Conservation (phyloP, 139 green algal genomes). For the Deuterostichococcus epilithicus region DNA sequence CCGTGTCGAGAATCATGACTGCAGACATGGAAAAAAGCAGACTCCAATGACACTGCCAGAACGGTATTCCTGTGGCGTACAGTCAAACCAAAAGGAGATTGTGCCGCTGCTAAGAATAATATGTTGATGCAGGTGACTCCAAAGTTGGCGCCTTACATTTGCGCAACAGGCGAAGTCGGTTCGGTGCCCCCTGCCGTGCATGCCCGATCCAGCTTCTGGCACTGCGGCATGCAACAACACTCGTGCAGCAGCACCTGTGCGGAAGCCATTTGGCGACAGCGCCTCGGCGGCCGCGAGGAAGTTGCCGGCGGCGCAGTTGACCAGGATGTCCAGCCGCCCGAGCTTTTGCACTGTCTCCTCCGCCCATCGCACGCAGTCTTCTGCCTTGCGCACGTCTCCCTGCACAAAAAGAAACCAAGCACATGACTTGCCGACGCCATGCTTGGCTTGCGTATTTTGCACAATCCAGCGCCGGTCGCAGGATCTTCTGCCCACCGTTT, state of each 20-base stretch:
- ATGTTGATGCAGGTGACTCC: background rate
- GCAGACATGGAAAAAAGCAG: too few species aligned
- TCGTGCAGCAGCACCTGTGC: constrained; percentile 47
- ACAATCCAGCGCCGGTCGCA: too few species aligned
- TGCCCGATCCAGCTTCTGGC: background rate
- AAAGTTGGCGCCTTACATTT: background rate
- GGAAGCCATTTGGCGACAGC: constrained; percentile 85
- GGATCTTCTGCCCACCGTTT: too few species aligned
- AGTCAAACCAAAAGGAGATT: too few species aligned
- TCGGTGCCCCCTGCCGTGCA: background rate
- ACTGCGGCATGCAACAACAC: background rate
- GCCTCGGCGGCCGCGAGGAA: constrained; percentile 77
- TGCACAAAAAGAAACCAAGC: constrained; percentile 27
- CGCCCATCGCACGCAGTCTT: constrained; percentile 65
- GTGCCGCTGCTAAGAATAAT: too few species aligned
- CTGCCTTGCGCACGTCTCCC: constrained; percentile 80
- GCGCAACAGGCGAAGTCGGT: background rate
- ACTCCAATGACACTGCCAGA: too few species aligned
- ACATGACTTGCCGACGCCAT: constrained; percentile 1
- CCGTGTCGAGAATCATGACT: too few species aligned
- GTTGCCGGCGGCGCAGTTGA: constrained; percentile 92
- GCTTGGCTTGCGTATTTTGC: too few species aligned
- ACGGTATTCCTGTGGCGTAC: too few species aligned
- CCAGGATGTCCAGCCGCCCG: constrained; percentile 78
- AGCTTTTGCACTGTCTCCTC: constrained; percentile 31